Evolutionary conservation across 75 land plant genomes (phyloP).

Genomic region (Sequoiadendron giganteum): DNA sequence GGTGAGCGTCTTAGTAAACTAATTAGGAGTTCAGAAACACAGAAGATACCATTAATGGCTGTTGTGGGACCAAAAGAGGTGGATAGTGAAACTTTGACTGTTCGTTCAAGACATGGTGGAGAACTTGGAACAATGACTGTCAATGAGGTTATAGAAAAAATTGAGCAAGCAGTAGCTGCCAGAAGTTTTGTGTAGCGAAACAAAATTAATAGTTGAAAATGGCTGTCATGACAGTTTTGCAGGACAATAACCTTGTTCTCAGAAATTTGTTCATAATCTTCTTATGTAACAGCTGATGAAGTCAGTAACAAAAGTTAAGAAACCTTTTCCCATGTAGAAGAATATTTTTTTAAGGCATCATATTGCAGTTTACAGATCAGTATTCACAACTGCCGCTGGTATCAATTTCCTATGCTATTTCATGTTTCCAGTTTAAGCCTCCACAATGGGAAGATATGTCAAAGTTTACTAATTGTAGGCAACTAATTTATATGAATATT

Average conservation of each 20-base stretch:
- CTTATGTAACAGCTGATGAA: neutral
- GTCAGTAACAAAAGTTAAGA: neutral
- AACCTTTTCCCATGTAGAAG: neutral
- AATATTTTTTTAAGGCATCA: neutral
- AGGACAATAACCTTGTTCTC: neutral
- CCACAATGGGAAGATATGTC: neutral
- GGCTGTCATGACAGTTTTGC: neutral
- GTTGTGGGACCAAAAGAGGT: constrained; percentile 96
- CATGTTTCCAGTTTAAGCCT: neutral
- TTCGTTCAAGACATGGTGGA: constrained; percentile 89
- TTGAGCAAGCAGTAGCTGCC: constrained; percentile 48
- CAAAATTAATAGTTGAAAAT: neutral
- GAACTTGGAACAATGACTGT: constrained; percentile 73
- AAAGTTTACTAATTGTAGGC: neutral
- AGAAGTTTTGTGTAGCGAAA: constrained; percentile 48
- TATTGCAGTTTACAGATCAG: neutral
- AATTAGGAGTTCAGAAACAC: constrained; percentile 91
- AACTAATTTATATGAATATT: neutral
- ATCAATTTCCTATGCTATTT: neutral
- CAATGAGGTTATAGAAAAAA: constrained; percentile 64
- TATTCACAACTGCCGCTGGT: neutral
- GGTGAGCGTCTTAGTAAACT: constrained; percentile 92
- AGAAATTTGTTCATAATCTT: neutral
- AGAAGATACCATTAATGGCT: constrained; percentile 95
- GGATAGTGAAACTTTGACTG: constrained; percentile 71